Base-by-base conservation (phyloP, 768 basidiomycete genomes). In the Lactarius tabidus region DNA sequence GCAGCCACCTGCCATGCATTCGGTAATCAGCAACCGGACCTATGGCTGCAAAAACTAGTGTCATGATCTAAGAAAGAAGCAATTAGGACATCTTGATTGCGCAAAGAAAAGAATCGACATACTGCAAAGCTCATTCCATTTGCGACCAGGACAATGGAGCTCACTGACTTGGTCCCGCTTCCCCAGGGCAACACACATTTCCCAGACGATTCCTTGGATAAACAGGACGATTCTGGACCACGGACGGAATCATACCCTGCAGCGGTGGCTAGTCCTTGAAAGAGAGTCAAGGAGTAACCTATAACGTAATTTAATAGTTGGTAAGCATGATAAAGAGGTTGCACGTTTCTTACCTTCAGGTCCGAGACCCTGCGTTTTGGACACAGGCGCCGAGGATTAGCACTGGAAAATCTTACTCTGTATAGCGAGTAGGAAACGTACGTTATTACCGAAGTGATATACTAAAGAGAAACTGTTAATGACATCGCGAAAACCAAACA, bases 361-460 rank as follows among this genome's bases (percentile, higher is more conserved):
- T 31, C 88, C 88, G 18, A 87, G 85, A 61, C 88, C 86, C 86
- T 90, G 17, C 66, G 33, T 28, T 35, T 31, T 18, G 39, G 6
- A 17, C 12, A 10, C n/a, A 26, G 26, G 6, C 14, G 14, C 2
- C 15, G 12, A 51, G 6, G 2, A 8, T 3, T 23, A 35, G 38
- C 6, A 45, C 23, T 84, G 69, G 9, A 51, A 6, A 23, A 29
- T 29, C 41, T 3, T 53, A 8, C 55, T 65, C 33, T 67, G 36
- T 35, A 20, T 29, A 51, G 8, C 58, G 43, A 51, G 56, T 12
- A 56, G 17, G 18, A 7, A 15, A 67, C 80, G n/a, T 68, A 89
- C 88, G 74, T 90, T 91, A 68, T 91, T 84, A 57, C 90, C 90
- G 63, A 91, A 91, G 75, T 86, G 89, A 72, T 91, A 91, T 62